A percentile compares a stretch with the other conserved stretches of the same genome.
Conservation (phyloP, 164 flowering plant species). For the Hamamelis virginiana region DNA sequence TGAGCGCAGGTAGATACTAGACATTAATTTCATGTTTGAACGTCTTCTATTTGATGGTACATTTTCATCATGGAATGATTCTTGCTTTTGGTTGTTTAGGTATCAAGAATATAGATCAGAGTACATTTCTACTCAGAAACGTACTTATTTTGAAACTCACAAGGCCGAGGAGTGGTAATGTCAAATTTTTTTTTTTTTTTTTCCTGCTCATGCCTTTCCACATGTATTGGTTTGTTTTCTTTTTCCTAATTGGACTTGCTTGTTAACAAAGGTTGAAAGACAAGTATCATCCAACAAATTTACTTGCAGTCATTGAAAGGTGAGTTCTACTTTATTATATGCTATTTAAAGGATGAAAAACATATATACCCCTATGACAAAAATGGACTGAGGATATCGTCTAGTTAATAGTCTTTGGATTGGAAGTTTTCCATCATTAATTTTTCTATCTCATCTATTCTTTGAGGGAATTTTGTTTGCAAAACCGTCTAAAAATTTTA, state of each 20-base stretch:
- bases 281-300: constrained; percentile 94
- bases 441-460: too few relatives aligned
- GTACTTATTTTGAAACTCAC: constrained; percentile 81
- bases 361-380: background rate
- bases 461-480: background rate
- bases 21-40: too few relatives aligned
- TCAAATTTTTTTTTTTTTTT: background rate
- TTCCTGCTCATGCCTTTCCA: background rate
- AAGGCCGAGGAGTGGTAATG: constrained; percentile 93
- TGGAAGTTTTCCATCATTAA: too few relatives aligned
- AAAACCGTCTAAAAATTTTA: background rate
- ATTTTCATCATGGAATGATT: background rate
- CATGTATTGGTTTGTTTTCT: background rate
- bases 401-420: too few relatives aligned
- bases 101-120: constrained; percentile 94
- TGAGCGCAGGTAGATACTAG: constrained; percentile 71
- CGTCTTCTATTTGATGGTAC: too few relatives aligned
- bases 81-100: constrained; percentile 33
- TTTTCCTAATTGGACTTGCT: constrained; percentile 16
- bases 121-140: constrained; percentile 91
- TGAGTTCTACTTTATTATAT: constrained; percentile 20
- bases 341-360: background rate
- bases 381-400: too few relatives aligned
- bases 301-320: constrained; percentile 89
- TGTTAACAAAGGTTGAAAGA: constrained; percentile 77